These are phyloP conservation scores for Hyaloperonospora brassicae DNA, from an alignment of 352 stramenopile species.

Conservation along the genomic window DNA sequence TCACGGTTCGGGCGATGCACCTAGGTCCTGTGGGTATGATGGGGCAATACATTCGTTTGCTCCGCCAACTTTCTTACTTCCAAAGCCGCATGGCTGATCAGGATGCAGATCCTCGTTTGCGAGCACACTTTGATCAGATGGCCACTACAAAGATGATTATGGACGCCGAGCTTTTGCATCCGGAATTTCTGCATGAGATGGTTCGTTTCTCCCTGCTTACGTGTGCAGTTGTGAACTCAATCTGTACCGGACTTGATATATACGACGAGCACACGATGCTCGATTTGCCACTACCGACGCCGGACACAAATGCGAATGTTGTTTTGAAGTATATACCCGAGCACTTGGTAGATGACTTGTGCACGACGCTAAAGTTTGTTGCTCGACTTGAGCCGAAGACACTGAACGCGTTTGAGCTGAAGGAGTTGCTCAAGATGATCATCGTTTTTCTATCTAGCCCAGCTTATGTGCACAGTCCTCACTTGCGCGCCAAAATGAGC, in stretches of 20 bases:
- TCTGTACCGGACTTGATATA: slow-evolving; percentile 30
- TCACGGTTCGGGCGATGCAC: slow-evolving; percentile 88
- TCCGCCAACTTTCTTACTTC: slow-evolving; percentile 87
- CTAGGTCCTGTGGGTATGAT: slow-evolving; percentile 86
- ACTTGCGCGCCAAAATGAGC: slow-evolving; percentile 94
- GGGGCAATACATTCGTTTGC: slow-evolving; percentile 75
- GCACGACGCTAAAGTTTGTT: slow-evolving; percentile 87
- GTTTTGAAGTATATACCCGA: slow-evolving; percentile 87
- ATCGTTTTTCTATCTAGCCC: slow-evolving; percentile 88
- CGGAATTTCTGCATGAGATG: slow-evolving; percentile 70
- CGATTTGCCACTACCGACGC: slow-evolving; percentile 34
- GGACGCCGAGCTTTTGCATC: slow-evolving; percentile 69
- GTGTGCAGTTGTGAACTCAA: slow-evolving; percentile 43
- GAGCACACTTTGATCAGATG: slow-evolving; percentile 68
- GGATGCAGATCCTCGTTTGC: slow-evolving; percentile 56
- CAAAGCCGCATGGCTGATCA: slow-evolving; percentile 69
- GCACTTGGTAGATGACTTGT: slow-evolving; percentile 94
- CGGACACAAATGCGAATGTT: slow-evolving; percentile 20
- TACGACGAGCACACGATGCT: slow-evolving; percentile 17
- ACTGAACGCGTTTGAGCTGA: slow-evolving; percentile 77
- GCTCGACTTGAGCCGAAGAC: slow-evolving; percentile 79
- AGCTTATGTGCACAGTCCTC: slow-evolving; percentile 77
- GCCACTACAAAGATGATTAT: slow-evolving; percentile 70
- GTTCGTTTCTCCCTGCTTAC: slow-evolving; percentile 67
- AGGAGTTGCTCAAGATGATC: slow-evolving; percentile 87